A percentile compares a stretch with the other conserved stretches of the same genome.
phyloP scores from a whole-genome alignment of 495 filamentous ascomycete species.

The Aspergillus funiculosus region DNA sequence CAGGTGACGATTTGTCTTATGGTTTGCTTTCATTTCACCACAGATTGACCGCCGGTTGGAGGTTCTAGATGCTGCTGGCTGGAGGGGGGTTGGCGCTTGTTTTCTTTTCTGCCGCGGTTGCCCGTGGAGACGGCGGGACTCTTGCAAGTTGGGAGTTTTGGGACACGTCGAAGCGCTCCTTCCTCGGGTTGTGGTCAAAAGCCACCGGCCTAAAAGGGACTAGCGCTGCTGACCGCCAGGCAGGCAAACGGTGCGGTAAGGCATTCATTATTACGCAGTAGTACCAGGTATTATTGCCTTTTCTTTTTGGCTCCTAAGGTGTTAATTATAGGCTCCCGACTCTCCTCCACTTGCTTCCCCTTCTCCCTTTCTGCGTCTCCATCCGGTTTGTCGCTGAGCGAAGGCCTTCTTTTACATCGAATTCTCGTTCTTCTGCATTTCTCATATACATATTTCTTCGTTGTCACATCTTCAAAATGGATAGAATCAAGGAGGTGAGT shows the following conservation, averaged over 20 bases:
- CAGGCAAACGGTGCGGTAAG: slow-evolving; percentile 37
- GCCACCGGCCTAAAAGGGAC: slow-evolving; percentile 1
- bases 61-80: slow-evolving; percentile 31
- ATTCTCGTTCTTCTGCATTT: slow-evolving; percentile 11
- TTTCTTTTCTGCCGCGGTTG: slow-evolving; percentile 33
- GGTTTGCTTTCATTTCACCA: background rate
- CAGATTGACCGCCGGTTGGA: slow-evolving; percentile 5
- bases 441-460: slow-evolving; percentile 29
- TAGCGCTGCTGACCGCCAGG: slow-evolving; percentile 26
- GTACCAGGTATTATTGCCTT: slow-evolving; percentile 10
- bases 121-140: slow-evolving; percentile 44
- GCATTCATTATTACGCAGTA: slow-evolving; percentile 27
- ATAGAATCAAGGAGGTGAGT: slow-evolving; percentile 76
- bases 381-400: slow-evolving; percentile 42
- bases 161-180: slow-evolving; percentile 19
- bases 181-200: slow-evolving; percentile 5
- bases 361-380: slow-evolving; percentile 16
- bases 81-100: slow-evolving; percentile 14
- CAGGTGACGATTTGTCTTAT: background rate
- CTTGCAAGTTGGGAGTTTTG: background rate
- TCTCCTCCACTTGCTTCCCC: slow-evolving; percentile 13
- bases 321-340: too few species aligned
- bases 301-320: slow-evolving; percentile 21
- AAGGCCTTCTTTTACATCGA: slow-evolving; percentile 25
- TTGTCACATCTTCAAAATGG: slow-evolving; percentile 37